A percentile compares a stretch with the other conserved stretches of the same genome.
Conservation (phyloP, 2,329 filamentous ascomycete genomes). For the Trichophyton schoenleinii region DNA sequence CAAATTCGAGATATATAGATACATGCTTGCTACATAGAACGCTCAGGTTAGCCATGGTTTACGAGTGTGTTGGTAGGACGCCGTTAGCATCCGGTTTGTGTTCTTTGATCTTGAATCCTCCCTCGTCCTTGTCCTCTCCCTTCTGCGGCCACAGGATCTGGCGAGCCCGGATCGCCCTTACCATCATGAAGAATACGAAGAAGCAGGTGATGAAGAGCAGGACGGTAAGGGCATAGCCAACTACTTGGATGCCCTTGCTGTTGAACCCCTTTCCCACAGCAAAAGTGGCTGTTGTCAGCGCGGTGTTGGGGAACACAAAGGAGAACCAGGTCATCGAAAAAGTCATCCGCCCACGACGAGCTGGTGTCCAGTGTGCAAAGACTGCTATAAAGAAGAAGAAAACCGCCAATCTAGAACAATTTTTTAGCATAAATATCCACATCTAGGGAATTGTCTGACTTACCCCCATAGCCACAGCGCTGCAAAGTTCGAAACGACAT, state of each 20-base stretch:
- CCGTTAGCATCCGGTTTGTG: constrained; percentile 15
- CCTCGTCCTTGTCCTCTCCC: constrained; percentile 52
- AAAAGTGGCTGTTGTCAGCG: constrained; percentile 59
- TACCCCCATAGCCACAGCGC: constrained; percentile 68
- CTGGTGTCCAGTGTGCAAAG: constrained; percentile 60
- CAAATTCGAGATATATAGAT: neutral
- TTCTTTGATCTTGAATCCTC: constrained; percentile 39
- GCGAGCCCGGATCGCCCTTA: constrained; percentile 51
- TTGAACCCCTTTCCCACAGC: constrained; percentile 53
- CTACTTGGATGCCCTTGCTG: constrained; percentile 48
- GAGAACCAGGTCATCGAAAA: constrained; percentile 82
- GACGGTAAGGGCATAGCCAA: constrained; percentile 56
- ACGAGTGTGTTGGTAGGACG: neutral
- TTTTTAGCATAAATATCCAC: neutral
- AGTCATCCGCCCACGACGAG: constrained; percentile 48
- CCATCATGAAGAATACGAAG: constrained; percentile 57
- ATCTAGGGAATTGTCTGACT: constrained; percentile 4
- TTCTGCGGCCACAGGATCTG: constrained; percentile 68
- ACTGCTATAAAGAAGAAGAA: constrained; percentile 76
- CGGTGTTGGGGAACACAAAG: constrained; percentile 72
- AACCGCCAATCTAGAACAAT: constrained; percentile 46
- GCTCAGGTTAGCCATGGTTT: neutral
- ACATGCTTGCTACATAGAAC: neutral
- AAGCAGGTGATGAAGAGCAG: constrained; percentile 55
- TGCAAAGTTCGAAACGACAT: constrained; percentile 48